Conservation (phyloP, 78 protist genomes). For the Dictyostelium intermedium region DNA sequence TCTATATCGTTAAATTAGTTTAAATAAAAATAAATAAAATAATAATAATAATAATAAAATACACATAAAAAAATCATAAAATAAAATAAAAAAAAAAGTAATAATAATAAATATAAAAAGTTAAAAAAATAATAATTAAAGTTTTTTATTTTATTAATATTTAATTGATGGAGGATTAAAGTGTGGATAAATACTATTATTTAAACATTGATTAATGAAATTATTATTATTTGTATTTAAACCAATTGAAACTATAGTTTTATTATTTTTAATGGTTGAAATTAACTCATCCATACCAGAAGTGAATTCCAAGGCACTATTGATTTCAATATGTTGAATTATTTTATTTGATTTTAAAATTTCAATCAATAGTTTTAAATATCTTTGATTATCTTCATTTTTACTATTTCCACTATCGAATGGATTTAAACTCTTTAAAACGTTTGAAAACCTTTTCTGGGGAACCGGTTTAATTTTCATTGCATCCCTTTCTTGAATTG, state of each 20-base stretch:
- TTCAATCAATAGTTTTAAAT: neutral
- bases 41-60: neutral
- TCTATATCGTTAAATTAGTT: constrained; percentile 81
- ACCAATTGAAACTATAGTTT: neutral
- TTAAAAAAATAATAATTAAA: neutral
- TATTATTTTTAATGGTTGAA: neutral
- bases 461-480: neutral
- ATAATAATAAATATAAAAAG: neutral
- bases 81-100: neutral
- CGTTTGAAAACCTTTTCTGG: neutral
- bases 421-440: neutral
- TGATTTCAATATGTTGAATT: constrained; percentile 2
- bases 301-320: neutral
- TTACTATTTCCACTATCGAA: too few species aligned
- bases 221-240: neutral
- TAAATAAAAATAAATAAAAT: neutral
- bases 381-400: neutral
- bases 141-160: neutral
- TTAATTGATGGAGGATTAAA: constrained; percentile 10
- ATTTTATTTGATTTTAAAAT: neutral
- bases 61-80: neutral
- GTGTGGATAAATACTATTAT: neutral
- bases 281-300: neutral
- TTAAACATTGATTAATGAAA: neutral
- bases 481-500: neutral